Percentiles rank a stretch among this genome's conserved stretches.
These are phyloP conservation scores for Phytophthora macrochlamydospora DNA, from an alignment of 352 stramenopile genomes.

Conservation along the genomic window DNA sequence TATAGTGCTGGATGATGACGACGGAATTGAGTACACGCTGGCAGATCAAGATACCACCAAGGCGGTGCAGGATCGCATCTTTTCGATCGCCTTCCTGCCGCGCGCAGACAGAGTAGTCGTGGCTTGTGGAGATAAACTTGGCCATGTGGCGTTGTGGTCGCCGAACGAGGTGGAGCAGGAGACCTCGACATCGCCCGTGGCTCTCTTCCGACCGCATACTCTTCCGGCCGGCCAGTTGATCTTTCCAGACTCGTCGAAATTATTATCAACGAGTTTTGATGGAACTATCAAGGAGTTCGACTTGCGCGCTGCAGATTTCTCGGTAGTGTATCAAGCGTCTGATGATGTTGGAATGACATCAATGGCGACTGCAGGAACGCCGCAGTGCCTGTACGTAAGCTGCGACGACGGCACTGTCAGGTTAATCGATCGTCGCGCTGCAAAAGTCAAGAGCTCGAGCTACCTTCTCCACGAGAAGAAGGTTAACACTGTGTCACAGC, in stretches of 20 bases:
- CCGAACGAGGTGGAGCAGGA: slow-evolving; percentile 24
- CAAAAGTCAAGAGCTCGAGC: slow-evolving; percentile 25
- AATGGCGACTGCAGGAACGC: slow-evolving; percentile 33
- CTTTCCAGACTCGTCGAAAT: slow-evolving; percentile 60
- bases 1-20: slow-evolving; percentile 26
- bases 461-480: slow-evolving; percentile 85
- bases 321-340: slow-evolving; percentile 54
- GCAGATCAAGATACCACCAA: slow-evolving; percentile 68
- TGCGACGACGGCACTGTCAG: slow-evolving; percentile 69
- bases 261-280: slow-evolving; percentile 79
- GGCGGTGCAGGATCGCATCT: slow-evolving; percentile 73
- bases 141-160: slow-evolving; percentile 76
- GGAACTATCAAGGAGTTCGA: slow-evolving; percentile 75
- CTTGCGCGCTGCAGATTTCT: slow-evolving; percentile 53
- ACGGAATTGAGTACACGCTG: slow-evolving; percentile 60
- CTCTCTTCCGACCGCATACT: slow-evolving; percentile 71
- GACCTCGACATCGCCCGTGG: slow-evolving; percentile 29
- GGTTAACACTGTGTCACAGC: slow-evolving; percentile 84
- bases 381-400: slow-evolving; percentile 55
- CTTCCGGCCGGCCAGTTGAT: slow-evolving; percentile 70
- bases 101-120: slow-evolving; percentile 65
- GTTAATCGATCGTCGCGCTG: slow-evolving; percentile 55
- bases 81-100: slow-evolving; percentile 79
- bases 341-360: slow-evolving; percentile 65
- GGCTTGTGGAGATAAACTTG: slow-evolving; percentile 74